Base-by-base conservation (phyloP, 2,329 filamentous ascomycete species). In the Helotiales sp. region DNA sequence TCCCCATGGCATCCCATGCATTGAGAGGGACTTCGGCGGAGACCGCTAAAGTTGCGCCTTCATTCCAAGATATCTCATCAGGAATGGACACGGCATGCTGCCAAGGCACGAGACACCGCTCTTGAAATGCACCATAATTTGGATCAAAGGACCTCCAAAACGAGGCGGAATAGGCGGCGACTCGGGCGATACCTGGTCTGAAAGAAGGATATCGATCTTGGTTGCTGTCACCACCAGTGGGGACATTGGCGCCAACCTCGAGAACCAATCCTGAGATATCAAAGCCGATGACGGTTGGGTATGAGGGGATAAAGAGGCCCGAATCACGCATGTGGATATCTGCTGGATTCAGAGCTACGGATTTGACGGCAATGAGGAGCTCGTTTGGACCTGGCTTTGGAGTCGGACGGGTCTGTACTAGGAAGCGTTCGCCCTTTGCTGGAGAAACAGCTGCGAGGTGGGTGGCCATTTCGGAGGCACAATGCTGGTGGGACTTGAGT, bases 321-420 rank as follows among this genome's bases (percentile, higher is more conserved):
- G 20, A 15, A 13, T 49, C 7, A 24, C 28, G 28, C 28, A 52
- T 34, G 11, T 52, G n/a, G 6, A 17, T 24, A 17, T 62, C 59
- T 34, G 37, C 57, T 6, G 49, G 55, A 45, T 61, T 65, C 2
- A 65, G 63, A 28, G 63, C 63, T n/a, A 65, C 43, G 11, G 57
- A 54, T 28, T 55, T 61, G n/a, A 61, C 47, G 17, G 50, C 47
- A 26, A 61, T 61, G 26, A 65, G 63, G 17, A 61, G 24, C 20
- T 65, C 57, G 34, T 55, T 26, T 8, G 57, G 55, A 20, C 63
- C 63, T 22, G 63, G 57, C 8, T 2, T 61, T 20, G 63, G 63
- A 13, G 63, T 65, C 11, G 57, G 55, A 30, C 63, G 55, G 15
- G 24, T 8, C 2, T 22, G n/a, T 24, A 65, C 22, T 20, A 61